Percentiles rank a stretch among this genome's conserved stretches.
Evolutionary conservation across 2,329 filamentous ascomycete genomes (phyloP).

Genomic region (Pyricularia sp.): DNA sequence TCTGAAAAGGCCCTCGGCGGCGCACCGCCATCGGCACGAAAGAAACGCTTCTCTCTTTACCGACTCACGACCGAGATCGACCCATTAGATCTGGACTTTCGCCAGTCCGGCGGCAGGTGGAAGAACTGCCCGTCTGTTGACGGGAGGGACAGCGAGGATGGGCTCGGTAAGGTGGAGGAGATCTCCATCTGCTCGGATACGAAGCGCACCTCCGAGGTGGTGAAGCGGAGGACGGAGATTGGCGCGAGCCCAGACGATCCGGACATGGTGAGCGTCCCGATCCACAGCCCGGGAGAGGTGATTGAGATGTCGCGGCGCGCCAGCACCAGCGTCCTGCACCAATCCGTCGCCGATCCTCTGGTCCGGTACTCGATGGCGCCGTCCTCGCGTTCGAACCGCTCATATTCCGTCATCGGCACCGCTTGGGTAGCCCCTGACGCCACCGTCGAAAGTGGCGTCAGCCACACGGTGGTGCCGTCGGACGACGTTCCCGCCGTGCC

Average conservation of each 20-base stretch:
- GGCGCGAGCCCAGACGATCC: not conserved
- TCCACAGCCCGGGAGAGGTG: conserved; percentile 1
- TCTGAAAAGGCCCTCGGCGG: not conserved
- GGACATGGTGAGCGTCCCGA: not conserved
- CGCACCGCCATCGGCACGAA: not conserved
- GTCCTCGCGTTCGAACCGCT: not conserved
- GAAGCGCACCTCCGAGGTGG: not conserved
- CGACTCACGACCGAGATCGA: not conserved
- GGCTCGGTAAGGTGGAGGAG: not conserved
- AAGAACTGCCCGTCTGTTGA: not conserved
- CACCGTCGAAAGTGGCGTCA: not conserved
- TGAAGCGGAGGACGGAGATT: not conserved
- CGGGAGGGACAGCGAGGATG: not conserved
- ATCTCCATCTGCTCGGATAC: not conserved
- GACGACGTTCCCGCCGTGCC: not conserved
- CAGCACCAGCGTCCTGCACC: not conserved
- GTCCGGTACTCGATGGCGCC: not conserved
- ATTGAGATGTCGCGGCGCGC: not conserved
- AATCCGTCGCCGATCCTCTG: not conserved
- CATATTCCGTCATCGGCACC: not conserved
- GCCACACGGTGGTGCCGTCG: not conserved
- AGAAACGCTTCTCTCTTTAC: not conserved
- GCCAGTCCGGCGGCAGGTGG: not conserved
- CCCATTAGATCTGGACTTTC: not conserved
- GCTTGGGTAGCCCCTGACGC: not conserved